A percentile compares a stretch with the other conserved stretches of the same genome.
These are phyloP conservation scores for Cercospora sp. DNA, from an alignment of 2,329 filamentous ascomycete species.

Conservation along the genomic window DNA sequence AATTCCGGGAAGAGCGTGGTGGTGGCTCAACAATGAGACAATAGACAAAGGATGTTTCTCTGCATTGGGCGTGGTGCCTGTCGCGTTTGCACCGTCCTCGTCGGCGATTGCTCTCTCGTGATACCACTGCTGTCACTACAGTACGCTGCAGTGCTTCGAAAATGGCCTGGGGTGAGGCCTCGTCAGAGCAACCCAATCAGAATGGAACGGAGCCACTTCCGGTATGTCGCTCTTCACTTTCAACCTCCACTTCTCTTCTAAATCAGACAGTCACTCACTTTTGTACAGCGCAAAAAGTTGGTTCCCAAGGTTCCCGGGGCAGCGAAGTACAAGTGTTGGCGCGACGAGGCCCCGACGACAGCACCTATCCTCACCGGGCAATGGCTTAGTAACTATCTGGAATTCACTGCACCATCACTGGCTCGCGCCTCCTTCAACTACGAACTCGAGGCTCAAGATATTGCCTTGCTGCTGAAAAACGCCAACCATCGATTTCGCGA, in stretches of 20 bases:
- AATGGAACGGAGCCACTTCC: constrained; percentile 5
- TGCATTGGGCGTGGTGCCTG: not conserved
- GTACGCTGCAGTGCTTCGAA: not conserved
- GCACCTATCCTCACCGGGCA: not conserved
- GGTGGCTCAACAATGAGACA: not conserved
- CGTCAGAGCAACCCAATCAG: not conserved
- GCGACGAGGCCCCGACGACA: not conserved
- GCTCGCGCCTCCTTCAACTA: not conserved
- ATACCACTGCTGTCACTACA: not conserved
- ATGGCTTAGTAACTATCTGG: constrained; percentile 3
- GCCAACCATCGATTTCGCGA: not conserved
- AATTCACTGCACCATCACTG: not conserved
- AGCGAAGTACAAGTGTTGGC: not conserved
- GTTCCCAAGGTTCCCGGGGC: not conserved
- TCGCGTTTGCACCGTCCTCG: not conserved
- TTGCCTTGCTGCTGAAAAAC: not conserved
- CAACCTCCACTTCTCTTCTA: not conserved
- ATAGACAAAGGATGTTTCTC: not conserved
- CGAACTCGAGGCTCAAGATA: not conserved
- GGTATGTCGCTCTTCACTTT: not conserved
- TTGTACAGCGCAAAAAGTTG: not conserved
- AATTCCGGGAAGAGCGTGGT: not conserved
- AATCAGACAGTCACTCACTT: not conserved
- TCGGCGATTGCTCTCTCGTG: not conserved
- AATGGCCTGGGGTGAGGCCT: not conserved